phyloP scores from a whole-genome alignment of 306 rosid species.

The Trichosanthes cucumerina region DNA sequence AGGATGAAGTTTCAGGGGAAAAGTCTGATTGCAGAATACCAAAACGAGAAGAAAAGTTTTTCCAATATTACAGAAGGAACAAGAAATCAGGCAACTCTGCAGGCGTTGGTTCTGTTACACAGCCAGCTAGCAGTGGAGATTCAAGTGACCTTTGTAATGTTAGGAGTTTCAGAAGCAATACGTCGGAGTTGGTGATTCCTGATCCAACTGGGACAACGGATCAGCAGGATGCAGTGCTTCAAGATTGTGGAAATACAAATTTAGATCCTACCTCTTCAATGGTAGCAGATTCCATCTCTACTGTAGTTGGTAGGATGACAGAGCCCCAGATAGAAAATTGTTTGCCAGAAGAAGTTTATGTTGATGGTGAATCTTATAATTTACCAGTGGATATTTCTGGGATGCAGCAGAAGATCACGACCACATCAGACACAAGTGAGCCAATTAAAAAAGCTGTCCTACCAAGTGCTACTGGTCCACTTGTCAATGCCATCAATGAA shows the following conservation, averaged over 20 bases:
- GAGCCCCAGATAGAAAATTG: slow-evolving; percentile 23
- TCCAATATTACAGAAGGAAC: slow-evolving; percentile 81
- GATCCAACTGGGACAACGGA: slow-evolving; percentile 26
- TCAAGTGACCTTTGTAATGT: slow-evolving; percentile 14
- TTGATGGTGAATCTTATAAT: slow-evolving; percentile 19
- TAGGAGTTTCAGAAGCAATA: slow-evolving; percentile 27
- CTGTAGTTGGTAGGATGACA: slow-evolving; percentile 17
- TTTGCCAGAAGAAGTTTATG: slow-evolving; percentile 15
- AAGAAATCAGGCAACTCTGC: slow-evolving; percentile 38
- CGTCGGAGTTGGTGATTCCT: slow-evolving; percentile 20
- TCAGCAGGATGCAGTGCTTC: slow-evolving; percentile 29
- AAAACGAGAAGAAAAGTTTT: slow-evolving; percentile 31
- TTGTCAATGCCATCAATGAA: slow-evolving; percentile 17
- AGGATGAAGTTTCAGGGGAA: slow-evolving; percentile 30
- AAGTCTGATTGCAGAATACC: slow-evolving; percentile 15
- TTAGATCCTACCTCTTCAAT: slow-evolving; percentile 16
- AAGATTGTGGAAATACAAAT: slow-evolving; percentile 16
- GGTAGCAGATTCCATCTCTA: slow-evolving; percentile 17
- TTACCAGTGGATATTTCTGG: slow-evolving; percentile 16
- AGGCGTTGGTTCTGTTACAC: slow-evolving; percentile 22
- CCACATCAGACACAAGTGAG: slow-evolving; percentile 18
- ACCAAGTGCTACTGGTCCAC: slow-evolving; percentile 17
- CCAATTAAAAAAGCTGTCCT: slow-evolving; percentile 11
- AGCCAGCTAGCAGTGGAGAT: slow-evolving; percentile 22
- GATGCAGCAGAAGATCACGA: slow-evolving; percentile 20